Conservation (phyloP, 345 rosid genomes). For the Boechera stricta region DNA sequence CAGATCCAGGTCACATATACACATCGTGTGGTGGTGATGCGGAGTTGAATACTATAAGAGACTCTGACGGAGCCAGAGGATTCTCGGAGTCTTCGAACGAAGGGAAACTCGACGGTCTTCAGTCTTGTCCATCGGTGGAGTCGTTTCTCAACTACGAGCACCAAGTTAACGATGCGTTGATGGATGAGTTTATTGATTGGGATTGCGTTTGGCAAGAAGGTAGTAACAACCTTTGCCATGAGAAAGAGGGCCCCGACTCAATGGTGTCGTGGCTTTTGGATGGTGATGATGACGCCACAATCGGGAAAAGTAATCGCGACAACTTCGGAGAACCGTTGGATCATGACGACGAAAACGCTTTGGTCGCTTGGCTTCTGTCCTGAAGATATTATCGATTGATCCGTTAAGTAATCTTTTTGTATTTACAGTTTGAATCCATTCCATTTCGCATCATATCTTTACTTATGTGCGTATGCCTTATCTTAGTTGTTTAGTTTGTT, state of each 20-base stretch:
- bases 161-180: constrained; percentile 26
- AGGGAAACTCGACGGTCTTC: constrained; percentile 15
- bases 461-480: not conserved
- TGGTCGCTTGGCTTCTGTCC: constrained; percentile 60
- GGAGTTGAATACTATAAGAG: constrained; percentile 15
- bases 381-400: constrained; percentile 31
- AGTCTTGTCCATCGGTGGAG: constrained; percentile 35
- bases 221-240: constrained; percentile 30
- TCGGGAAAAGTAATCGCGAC: constrained; percentile 24
- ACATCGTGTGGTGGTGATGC: constrained; percentile 30
- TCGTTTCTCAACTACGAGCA: constrained; percentile 27
- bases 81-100: constrained; percentile 21
- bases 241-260: constrained; percentile 34
- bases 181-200: constrained; percentile 47
- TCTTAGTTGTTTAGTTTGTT: not conserved
- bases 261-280: constrained; percentile 47
- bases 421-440: not conserved
- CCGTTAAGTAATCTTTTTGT: constrained; percentile 10
- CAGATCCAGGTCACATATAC: constrained; percentile 29
- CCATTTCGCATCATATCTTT: not conserved
- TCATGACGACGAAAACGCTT: constrained; percentile 43
- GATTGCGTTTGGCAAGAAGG: constrained; percentile 43
- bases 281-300: constrained; percentile 36
- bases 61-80: constrained; percentile 12
- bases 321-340: constrained; percentile 31